phyloP scores from a whole-genome alignment of 768 basidiomycete species.

The Lactarius pseudohatsudake region DNA sequence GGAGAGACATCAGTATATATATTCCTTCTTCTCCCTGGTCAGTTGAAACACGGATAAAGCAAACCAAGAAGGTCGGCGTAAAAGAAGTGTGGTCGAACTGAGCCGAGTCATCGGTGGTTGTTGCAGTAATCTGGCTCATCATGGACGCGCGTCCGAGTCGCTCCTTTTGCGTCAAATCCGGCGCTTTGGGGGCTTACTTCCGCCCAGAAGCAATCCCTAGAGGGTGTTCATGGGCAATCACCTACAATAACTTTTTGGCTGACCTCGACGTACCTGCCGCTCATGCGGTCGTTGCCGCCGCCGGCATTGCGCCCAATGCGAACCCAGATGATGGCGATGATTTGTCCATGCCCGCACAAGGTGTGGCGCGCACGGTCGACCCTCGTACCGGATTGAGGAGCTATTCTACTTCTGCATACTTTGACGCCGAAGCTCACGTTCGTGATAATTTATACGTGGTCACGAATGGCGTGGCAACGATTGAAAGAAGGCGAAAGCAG shows the following conservation, averaged over 20 bases:
- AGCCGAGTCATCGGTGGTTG: no score
- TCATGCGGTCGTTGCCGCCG: slow-evolving; percentile 20
- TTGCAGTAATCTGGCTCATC: no score
- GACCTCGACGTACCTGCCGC: slow-evolving; percentile 27
- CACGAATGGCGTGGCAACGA: slow-evolving; percentile 20
- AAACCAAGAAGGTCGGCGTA: no score
- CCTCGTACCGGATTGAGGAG: slow-evolving; percentile 21
- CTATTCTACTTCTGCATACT: slow-evolving; percentile 27
- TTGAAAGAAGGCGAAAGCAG: slow-evolving; percentile 19
- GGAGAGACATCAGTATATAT: background rate
- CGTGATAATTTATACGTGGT: slow-evolving; percentile 23
- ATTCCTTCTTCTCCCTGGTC: background rate
- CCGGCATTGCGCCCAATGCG: slow-evolving; percentile 18
- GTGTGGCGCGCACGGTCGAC: slow-evolving; percentile 17
- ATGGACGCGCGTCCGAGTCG: no score
- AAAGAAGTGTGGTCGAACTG: background rate
- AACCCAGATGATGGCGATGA: slow-evolving; percentile 27
- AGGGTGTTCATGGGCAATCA: slow-evolving; percentile 16
- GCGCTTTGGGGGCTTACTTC: slow-evolving; percentile 18
- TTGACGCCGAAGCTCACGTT: slow-evolving; percentile 14
- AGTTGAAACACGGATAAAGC: background rate
- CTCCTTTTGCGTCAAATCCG: slow-evolving; percentile 3
- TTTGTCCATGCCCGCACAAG: slow-evolving; percentile 25
- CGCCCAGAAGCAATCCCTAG: slow-evolving; percentile 18
- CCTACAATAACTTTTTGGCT: slow-evolving; percentile 28